Evolutionary conservation across 176 grass and related monocot genomes (phyloP), one percentile per base, ranked within the genome.

Genomic region (Avena atlantica): DNA sequence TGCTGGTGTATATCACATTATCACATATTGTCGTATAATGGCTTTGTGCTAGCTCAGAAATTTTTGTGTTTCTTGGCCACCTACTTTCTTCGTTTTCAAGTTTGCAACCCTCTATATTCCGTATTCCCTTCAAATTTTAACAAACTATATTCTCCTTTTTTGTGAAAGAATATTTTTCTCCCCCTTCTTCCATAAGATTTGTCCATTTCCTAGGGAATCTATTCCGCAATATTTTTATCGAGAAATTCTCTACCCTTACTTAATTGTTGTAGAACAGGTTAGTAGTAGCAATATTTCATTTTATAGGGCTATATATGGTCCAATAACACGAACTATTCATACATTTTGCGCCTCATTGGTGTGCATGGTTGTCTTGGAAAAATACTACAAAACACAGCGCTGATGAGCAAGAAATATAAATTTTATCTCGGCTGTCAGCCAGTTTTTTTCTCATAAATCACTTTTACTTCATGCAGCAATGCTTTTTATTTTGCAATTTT

Each of bases 401-500:
- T 49, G 23, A 64, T 61, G 34, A 84, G 59, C 21, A 69, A 31
- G 23, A 24, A 71, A 84, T 49, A 23, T 61, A 2, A 52, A 42
- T 25, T 25, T 36, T 73, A 52, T 79, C n/a, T 78, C 25, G 24
- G 37, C 52, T 65, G 11, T 36, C 49, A 81, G 77, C 14, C 59
- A 45, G 11, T 25, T 25, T 40, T 89, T 25, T 20, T 87, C 83
- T 89, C 81, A 79, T 73, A 44, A 81, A 47, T 58, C 40, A 81
- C 45, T 90, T 86, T 84, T 78, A 87, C 78, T 91, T 94, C 86
- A 92, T 83, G 87, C 48, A 87, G 59, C 55, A 72, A 59, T 89
- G 45, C 7, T 70, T 91, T 89, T 84, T 90, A 75, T 95, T 88
- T 88, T 95, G 71, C 86, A 93, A 93, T 91, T 88, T 81, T 91